Conservation (phyloP, 108 stramenopile genomes). For the Nannochloropsis oceanica region DNA sequence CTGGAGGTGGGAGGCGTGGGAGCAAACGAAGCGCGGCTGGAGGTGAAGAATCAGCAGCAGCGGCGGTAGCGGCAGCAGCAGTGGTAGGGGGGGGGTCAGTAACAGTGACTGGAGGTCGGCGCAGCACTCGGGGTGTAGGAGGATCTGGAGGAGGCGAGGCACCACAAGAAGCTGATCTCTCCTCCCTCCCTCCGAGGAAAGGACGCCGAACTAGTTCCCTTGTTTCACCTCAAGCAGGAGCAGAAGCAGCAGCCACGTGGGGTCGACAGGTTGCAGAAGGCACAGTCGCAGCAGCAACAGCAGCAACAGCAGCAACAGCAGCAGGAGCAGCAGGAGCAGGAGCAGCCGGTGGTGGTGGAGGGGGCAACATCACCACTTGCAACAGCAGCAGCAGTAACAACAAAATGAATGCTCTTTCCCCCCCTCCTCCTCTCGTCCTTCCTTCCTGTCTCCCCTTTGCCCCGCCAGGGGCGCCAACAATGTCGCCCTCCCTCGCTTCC, state of each 20-base stretch:
- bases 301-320: background rate
- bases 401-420: background rate
- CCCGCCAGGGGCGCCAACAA: background rate
- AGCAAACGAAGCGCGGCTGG: background rate
- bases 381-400: background rate
- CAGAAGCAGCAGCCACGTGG: background rate
- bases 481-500: background rate
- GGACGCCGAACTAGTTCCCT: background rate
- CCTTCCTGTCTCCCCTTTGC: background rate
- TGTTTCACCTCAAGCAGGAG: background rate
- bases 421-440: background rate
- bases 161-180: too few relatives aligned
- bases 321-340: background rate
- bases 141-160: background rate
- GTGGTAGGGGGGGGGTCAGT: too few relatives aligned
- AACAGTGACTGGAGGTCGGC: too few relatives aligned
- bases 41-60: background rate
- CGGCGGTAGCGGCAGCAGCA: too few relatives aligned
- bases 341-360: too few relatives aligned
- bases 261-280: background rate
- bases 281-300: background rate
- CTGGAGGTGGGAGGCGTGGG: background rate
- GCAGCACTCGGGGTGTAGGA: background rate
- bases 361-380: too few relatives aligned
- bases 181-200: background rate